These are phyloP conservation scores for Zelopaecilomyces penicillatus DNA, from an alignment of 2,329 filamentous ascomycete species.

Conservation along the genomic window DNA sequence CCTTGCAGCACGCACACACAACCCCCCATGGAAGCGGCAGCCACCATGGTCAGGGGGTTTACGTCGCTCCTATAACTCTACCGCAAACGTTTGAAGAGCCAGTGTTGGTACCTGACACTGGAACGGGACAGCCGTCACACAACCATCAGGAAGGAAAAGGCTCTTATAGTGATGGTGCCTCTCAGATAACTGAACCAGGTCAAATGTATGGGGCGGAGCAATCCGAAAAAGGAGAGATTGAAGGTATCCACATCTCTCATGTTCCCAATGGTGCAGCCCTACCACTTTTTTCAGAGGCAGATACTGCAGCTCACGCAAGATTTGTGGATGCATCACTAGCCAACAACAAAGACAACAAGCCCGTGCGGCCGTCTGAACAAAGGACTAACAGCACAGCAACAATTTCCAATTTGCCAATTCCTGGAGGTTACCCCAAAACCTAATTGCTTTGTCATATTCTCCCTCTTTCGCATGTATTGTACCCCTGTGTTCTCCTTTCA, in stretches of 20 bases:
- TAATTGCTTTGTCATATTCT: no score
- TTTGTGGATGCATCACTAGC: constrained; percentile 5
- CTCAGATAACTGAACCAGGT: no score
- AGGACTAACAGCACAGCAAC: constrained; percentile 41
- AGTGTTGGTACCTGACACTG: no score
- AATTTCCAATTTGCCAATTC: constrained; percentile 60
- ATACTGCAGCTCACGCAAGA: constrained; percentile 8
- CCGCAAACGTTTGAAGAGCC: neutral
- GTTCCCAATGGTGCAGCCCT: constrained; percentile 4
- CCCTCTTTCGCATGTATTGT: no score
- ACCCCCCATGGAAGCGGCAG: constrained; percentile 10
- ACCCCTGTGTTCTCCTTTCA: no score
- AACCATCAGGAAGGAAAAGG: no score
- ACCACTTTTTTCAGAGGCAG: constrained; percentile 11
- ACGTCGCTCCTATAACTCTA: neutral
- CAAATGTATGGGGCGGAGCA: no score
- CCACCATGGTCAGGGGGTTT: constrained; percentile 9
- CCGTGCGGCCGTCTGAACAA: constrained; percentile 18
- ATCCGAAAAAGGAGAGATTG: no score
- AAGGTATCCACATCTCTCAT: no score
- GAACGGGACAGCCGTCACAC: no score
- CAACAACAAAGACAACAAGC: neutral
- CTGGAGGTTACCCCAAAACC: constrained; percentile 53
- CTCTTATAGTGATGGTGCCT: no score
- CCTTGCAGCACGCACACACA: constrained; percentile 19